These are phyloP conservation scores for Botrytis porri DNA, from an alignment of 2,329 filamentous ascomycete species.

Conservation along the genomic window DNA sequence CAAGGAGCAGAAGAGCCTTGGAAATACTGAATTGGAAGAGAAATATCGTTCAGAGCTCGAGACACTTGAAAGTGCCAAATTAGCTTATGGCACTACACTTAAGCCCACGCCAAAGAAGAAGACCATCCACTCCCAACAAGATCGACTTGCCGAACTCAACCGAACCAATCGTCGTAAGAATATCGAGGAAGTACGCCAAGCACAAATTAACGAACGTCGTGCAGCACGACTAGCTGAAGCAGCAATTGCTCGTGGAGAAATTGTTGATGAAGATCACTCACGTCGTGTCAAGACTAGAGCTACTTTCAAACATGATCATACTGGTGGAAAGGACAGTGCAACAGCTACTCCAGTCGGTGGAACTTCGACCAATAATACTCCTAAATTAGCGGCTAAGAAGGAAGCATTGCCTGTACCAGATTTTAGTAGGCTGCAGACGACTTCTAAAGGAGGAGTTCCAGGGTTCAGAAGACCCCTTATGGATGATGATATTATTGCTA, in stretches of 20 bases:
- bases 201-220: slow-evolving; percentile 77
- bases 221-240: slow-evolving; percentile 58
- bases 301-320: slow-evolving; percentile 65
- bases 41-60: slow-evolving; percentile 60
- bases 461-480: slow-evolving; percentile 76
- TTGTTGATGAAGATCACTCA: slow-evolving; percentile 54
- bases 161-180: slow-evolving; percentile 80
- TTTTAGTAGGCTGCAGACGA: slow-evolving; percentile 42
- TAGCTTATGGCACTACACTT: slow-evolving; percentile 69
- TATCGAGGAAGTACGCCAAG: slow-evolving; percentile 84
- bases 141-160: slow-evolving; percentile 81
- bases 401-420: slow-evolving; percentile 48
- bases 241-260: slow-evolving; percentile 60
- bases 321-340: slow-evolving; percentile 52
- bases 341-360: slow-evolving; percentile 48
- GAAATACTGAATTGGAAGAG: slow-evolving; percentile 56
- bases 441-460: slow-evolving; percentile 52
- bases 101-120: slow-evolving; percentile 53
- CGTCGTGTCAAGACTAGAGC: slow-evolving; percentile 64
- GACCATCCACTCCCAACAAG: slow-evolving; percentile 63
- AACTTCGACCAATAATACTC: slow-evolving; percentile 43
- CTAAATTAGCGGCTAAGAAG: slow-evolving; percentile 46
- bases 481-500: slow-evolving; percentile 90
- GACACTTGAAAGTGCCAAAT: slow-evolving; percentile 62
- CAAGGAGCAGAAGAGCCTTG: slow-evolving; percentile 61